These are phyloP conservation scores for Paecilomyces formosus DNA, from an alignment of 2,329 filamentous ascomycete genomes.

Conservation along the genomic window DNA sequence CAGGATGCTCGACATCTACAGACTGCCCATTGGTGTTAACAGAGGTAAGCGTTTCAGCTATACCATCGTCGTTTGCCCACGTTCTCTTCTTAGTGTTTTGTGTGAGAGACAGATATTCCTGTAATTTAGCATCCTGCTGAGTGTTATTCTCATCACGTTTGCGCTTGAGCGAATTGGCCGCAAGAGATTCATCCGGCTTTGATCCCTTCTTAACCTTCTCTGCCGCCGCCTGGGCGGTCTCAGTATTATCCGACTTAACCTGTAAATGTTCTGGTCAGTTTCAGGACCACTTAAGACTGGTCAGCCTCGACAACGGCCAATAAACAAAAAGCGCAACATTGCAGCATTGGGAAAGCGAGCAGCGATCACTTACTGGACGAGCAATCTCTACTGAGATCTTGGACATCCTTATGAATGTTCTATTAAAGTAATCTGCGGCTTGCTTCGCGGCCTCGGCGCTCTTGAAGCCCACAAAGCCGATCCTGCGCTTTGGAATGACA, in stretches of 20 bases:
- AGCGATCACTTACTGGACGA: slow-evolving; percentile 55
- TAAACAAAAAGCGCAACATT: slow-evolving; percentile 13
- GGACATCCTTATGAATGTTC: slow-evolving; percentile 90
- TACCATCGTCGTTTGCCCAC: slow-evolving; percentile 50
- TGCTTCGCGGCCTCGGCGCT: slow-evolving; percentile 68
- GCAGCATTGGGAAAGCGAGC: background rate
- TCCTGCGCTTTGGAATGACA: slow-evolving; percentile 79
- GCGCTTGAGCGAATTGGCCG: slow-evolving; percentile 30
- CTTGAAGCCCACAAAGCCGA: slow-evolving; percentile 94
- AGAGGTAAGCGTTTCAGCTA: slow-evolving; percentile 19
- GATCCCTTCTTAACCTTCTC: slow-evolving; percentile 14
- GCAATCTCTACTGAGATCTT: slow-evolving; percentile 87
- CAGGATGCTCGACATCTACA: slow-evolving; percentile 10
- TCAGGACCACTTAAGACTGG: slow-evolving; percentile 23
- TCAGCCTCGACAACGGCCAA: slow-evolving; percentile 16
- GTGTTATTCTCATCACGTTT: slow-evolving; percentile 48
- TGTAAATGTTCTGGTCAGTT: slow-evolving; percentile 32
- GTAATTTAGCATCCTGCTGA: slow-evolving; percentile 67
- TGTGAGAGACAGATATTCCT: slow-evolving; percentile 82
- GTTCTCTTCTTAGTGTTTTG: slow-evolving; percentile 57
- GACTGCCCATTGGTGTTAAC: slow-evolving; percentile 13
- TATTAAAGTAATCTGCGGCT: slow-evolving; percentile 93
- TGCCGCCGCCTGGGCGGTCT: slow-evolving; percentile 14
- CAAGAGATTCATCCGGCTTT: slow-evolving; percentile 10
- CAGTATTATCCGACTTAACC: slow-evolving; percentile 30